These are phyloP conservation scores for Curvularia sp. DNA, from an alignment of 2,329 filamentous ascomycete genomes.

Conservation along the genomic window DNA sequence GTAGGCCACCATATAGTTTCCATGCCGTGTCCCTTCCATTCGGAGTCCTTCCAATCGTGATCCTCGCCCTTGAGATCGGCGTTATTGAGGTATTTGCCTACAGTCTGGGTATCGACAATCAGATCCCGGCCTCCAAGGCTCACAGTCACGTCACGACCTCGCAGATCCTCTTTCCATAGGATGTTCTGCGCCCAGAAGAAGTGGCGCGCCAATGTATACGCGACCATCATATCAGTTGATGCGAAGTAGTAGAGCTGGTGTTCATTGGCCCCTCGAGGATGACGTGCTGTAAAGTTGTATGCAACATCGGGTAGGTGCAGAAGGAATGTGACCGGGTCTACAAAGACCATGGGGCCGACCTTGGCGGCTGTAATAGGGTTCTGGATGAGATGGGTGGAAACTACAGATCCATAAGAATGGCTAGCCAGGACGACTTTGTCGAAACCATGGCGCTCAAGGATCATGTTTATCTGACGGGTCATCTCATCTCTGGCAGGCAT, in stretches of 20 bases:
- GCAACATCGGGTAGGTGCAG: conserved; percentile 74
- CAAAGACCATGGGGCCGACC: conserved; percentile 60
- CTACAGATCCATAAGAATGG: conserved; percentile 69
- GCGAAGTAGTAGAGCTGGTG: conserved; percentile 76
- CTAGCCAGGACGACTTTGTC: conserved; percentile 66
- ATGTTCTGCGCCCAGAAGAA: conserved; percentile 78
- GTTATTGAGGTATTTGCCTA: conserved; percentile 64
- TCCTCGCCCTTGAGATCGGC: conserved; percentile 42
- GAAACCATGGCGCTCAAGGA: conserved; percentile 66
- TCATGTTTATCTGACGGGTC: conserved; percentile 62
- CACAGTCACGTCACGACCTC: conserved; percentile 60
- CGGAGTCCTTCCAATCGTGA: conserved; percentile 41
- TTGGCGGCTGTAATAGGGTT: conserved; percentile 54
- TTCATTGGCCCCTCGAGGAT: conserved; percentile 64
- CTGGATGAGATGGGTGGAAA: conserved; percentile 68
- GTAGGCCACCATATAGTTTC: conserved; percentile 67
- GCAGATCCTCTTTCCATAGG: conserved; percentile 72
- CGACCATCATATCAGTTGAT: conserved; percentile 70
- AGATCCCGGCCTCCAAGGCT: conserved; percentile 67
- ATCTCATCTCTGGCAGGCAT: conserved; percentile 63
- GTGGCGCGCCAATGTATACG: conserved; percentile 68
- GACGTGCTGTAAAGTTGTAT: conserved; percentile 67
- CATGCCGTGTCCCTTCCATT: conserved; percentile 55
- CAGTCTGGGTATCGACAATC: conserved; percentile 67
- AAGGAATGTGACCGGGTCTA: conserved; percentile 71